These are phyloP conservation scores for Cucurbita moschata DNA, from an alignment of 306 rosid genomes.

Conservation along the genomic window DNA sequence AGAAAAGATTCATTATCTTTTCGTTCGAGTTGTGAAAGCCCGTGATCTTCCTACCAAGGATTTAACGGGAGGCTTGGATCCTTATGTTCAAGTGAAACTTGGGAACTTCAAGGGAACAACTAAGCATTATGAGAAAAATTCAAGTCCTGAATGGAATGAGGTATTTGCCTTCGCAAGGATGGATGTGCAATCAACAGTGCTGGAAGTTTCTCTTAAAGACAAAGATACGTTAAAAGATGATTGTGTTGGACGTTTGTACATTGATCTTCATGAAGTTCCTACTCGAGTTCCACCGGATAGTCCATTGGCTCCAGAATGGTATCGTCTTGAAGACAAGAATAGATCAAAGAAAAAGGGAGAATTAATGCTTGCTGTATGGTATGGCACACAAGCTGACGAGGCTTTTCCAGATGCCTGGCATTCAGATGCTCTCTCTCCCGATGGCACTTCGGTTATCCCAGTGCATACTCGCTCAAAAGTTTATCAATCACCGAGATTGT, in stretches of 20 bases:
- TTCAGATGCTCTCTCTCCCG: constrained; percentile 69
- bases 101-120: constrained; percentile 81
- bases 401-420: constrained; percentile 97
- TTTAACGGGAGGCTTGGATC: constrained; percentile 80
- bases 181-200: constrained; percentile 26
- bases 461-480: constrained; percentile 63
- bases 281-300: constrained; percentile 69
- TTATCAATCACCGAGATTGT: constrained; percentile 66
- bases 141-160: constrained; percentile 76
- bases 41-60: constrained; percentile 77
- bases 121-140: constrained; percentile 47
- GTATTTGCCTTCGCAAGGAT: constrained; percentile 77
- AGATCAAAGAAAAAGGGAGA: constrained; percentile 61
- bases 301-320: constrained; percentile 97
- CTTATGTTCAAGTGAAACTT: constrained; percentile 67
- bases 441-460: constrained; percentile 18
- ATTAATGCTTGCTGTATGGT: constrained; percentile 93
- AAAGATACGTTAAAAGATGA: constrained; percentile 58
- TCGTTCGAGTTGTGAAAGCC: constrained; percentile 79
- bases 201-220: constrained; percentile 69
- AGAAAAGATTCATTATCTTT: constrained; percentile 65
- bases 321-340: constrained; percentile 44
- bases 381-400: constrained; percentile 94
- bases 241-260: constrained; percentile 40
- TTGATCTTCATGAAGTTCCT: constrained; percentile 69